Evolutionary conservation across 352 stramenopile species (phyloP).

Genomic region (Pythium folliculosum): DNA sequence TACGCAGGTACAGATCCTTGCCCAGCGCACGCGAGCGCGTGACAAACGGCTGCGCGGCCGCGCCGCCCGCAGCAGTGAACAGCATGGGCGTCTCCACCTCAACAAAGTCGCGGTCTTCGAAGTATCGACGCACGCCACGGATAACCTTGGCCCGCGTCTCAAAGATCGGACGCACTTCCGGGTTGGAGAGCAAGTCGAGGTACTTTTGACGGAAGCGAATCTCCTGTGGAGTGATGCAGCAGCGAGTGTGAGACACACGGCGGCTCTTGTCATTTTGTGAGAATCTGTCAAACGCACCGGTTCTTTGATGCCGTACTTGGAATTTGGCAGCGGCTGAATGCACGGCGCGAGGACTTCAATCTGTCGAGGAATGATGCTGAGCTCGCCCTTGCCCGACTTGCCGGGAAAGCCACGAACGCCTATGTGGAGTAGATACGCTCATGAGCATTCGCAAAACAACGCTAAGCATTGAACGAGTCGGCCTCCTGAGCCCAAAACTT

Average conservation of each 20-base stretch:
- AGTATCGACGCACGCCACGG: conserved; percentile 55
- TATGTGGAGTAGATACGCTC: background rate
- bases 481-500: background rate
- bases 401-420: conserved; percentile 74
- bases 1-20: conserved; percentile 95
- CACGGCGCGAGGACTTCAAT: conserved; percentile 95
- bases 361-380: conserved; percentile 83
- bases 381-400: conserved; percentile 80
- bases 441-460: background rate
- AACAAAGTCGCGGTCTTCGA: conserved; percentile 76
- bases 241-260: background rate
- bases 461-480: too few species aligned
- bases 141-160: conserved; percentile 89
- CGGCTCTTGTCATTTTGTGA: background rate
- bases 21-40: conserved; percentile 97
- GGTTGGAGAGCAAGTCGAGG: conserved; percentile 98
- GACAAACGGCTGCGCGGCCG: conserved; percentile 97
- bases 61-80: conserved; percentile 97
- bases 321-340: conserved; percentile 83
- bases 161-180: conserved; percentile 92
- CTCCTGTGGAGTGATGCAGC: conserved; percentile 60
- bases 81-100: conserved; percentile 98
- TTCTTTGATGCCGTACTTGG: conserved; percentile 96
- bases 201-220: conserved; percentile 98
- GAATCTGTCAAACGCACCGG: conserved; percentile 37